Percentiles rank a stretch among this genome's conserved stretches.
Conservation (phyloP, 257 asterid genomes). For the Petunia axillaris region DNA sequence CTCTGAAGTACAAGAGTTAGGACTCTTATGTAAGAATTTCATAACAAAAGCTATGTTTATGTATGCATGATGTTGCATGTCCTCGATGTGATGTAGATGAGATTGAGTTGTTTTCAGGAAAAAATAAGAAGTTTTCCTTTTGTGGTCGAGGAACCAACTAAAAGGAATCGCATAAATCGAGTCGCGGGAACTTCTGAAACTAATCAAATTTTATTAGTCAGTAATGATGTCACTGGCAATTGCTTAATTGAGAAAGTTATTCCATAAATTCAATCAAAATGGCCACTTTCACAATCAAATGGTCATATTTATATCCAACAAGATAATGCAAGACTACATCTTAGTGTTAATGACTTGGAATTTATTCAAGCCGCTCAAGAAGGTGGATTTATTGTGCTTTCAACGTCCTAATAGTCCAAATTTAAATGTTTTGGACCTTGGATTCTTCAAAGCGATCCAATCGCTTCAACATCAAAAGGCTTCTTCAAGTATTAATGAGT, state of each 20-base stretch:
- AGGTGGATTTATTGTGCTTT: constrained; percentile 10
- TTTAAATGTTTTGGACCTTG: neutral
- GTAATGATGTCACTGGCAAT: too few relatives aligned
- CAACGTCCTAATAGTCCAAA: constrained; percentile 21
- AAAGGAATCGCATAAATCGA: neutral
- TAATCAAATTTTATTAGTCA: neutral
- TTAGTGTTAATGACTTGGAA: constrained; percentile 22
- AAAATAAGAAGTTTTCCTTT: constrained; percentile 29
- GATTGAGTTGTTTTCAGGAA: neutral
- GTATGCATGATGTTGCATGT: too few relatives aligned
- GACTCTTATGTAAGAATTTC: too few relatives aligned
- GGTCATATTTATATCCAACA: neutral
- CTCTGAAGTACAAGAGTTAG: too few relatives aligned
- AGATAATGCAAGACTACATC: constrained; percentile 27
- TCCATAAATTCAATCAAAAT: neutral
- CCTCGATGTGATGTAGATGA: too few relatives aligned
- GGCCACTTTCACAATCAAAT: constrained; percentile 15
- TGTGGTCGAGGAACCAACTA: neutral
- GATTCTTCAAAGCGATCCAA: too few relatives aligned
- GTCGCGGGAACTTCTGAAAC: neutral
- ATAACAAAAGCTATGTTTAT: too few relatives aligned
- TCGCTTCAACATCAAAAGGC: neutral
- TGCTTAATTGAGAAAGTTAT: constrained; percentile 14
- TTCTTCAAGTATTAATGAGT: neutral
- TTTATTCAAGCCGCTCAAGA: constrained; percentile 5